Evolutionary conservation across 1,284 basidiomycete species (phyloP).

Genomic region (Chalciporus sp.): DNA sequence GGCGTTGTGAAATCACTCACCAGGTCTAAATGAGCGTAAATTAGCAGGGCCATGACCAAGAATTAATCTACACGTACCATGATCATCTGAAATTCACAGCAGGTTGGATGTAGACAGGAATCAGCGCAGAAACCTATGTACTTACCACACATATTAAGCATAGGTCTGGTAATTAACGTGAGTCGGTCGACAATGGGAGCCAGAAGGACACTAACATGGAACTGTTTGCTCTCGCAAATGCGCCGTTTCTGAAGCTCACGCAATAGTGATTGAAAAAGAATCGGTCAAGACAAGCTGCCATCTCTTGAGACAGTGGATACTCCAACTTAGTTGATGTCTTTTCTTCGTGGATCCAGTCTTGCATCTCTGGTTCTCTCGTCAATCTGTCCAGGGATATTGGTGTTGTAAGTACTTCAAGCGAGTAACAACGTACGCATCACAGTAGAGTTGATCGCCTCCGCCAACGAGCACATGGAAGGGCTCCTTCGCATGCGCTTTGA

Average conservation of each 20-base stretch:
- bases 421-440: constrained; percentile 56
- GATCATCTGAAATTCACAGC: constrained; percentile 56
- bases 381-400: constrained; percentile 42
- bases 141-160: constrained; percentile 66
- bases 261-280: constrained; percentile 94
- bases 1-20: constrained; percentile 33
- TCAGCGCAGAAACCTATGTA: not conserved
- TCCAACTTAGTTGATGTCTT: constrained; percentile 66
- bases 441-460: constrained; percentile 86
- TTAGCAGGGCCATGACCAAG: constrained; percentile 11
- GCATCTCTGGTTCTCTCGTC: constrained; percentile 75
- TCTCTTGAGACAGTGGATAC: constrained; percentile 72
- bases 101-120: not conserved
- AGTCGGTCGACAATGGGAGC: not conserved
- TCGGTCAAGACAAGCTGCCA: constrained; percentile 81
- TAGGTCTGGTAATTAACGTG: constrained; percentile 44
- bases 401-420: not conserved
- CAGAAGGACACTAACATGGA: constrained; percentile 69
- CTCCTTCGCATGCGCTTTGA: constrained; percentile 74
- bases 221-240: constrained; percentile 90
- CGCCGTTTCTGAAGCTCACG: constrained; percentile 81
- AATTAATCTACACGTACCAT: constrained; percentile 49
- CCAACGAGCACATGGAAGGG: constrained; percentile 89
- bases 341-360: constrained; percentile 78
- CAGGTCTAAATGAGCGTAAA: constrained; percentile 43